Conservation (phyloP, 2,329 filamentous ascomycete species). For the Knufia fluminis region DNA sequence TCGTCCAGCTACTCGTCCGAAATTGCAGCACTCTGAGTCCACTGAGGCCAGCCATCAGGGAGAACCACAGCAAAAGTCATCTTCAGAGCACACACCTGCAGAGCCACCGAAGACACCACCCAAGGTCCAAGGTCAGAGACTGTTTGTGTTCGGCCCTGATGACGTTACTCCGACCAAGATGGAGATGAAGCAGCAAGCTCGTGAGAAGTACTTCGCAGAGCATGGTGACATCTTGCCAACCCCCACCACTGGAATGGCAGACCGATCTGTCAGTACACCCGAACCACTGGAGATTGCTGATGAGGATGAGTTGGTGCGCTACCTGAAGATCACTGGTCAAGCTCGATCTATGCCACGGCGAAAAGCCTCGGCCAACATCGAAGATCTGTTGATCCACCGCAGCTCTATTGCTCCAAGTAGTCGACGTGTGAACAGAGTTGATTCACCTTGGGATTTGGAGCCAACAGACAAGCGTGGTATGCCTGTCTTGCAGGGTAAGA, state of each 20-base stretch:
- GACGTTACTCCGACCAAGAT: constrained; percentile 6
- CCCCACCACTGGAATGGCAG: background rate
- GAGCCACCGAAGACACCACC: background rate
- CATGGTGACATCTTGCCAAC: background rate
- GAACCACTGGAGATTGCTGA: background rate
- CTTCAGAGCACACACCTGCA: background rate
- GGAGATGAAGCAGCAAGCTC: background rate
- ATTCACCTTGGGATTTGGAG: background rate
- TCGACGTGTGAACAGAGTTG: background rate
- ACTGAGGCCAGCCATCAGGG: background rate
- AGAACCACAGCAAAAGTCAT: background rate
- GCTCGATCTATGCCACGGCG: background rate
- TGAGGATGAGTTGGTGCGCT: background rate
- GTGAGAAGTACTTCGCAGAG: background rate
- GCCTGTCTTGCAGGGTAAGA: background rate
- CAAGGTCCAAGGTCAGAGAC: background rate
- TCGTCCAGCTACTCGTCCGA: background rate
- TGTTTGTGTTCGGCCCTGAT: constrained; percentile 5
- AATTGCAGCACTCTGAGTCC: background rate
- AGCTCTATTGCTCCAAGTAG: background rate
- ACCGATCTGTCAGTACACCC: background rate
- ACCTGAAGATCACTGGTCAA: background rate
- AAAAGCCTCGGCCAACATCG: background rate
- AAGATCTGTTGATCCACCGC: background rate
- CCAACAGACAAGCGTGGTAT: background rate